Evolutionary conservation across 257 asterid genomes (phyloP), one percentile per base, ranked within the genome.

Genomic region (Solanum virginianum): DNA sequence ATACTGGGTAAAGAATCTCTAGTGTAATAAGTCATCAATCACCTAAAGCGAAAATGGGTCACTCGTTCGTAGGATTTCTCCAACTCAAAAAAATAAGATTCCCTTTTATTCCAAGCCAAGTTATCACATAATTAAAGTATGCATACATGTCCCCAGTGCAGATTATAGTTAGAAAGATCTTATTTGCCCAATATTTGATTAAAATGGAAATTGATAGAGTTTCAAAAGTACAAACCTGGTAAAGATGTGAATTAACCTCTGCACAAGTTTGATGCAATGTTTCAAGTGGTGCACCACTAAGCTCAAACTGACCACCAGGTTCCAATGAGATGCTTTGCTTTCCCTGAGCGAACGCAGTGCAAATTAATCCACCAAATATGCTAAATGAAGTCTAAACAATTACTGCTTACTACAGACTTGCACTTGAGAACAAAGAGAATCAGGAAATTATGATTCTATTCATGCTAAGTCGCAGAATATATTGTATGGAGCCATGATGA

Each of bases 251-350:
- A 92, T 96, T 96, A 85, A 95, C 98, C 91, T 96, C 99, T 63
- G 99, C 99, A 83, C 98, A 96, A 80, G 99, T 96, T 88, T 95
- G 99, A 90, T 96, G 99, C 83, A 95, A 90, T 57, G 99, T 96
- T 90, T 95, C 97, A 88, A 96, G 90, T 82, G 99, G 99, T 62
- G 99, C 99, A 80, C 99, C 99, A 84, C 99, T 96, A 32, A 96
- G 98, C 91, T 96, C 99, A 89, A 96, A 95, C 79, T 96, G 99
- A 83, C 98, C 99, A 71, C 98, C 99, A 63, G 99, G 98, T 91
- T 96, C 98, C 89, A 96, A 84, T 11, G 99, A 96, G 89, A 96
- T 95, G 88, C 98, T 96, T 92, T 96, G 99, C 39, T 95, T 94
- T 83, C 93, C 97, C 99, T 96, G 91, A 83, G 16, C 1, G 17